Percentiles rank a stretch among this genome's conserved stretches.
Evolutionary conservation across 2,329 filamentous ascomycete genomes (phyloP).

Genomic region (Verticillium isaacii): DNA sequence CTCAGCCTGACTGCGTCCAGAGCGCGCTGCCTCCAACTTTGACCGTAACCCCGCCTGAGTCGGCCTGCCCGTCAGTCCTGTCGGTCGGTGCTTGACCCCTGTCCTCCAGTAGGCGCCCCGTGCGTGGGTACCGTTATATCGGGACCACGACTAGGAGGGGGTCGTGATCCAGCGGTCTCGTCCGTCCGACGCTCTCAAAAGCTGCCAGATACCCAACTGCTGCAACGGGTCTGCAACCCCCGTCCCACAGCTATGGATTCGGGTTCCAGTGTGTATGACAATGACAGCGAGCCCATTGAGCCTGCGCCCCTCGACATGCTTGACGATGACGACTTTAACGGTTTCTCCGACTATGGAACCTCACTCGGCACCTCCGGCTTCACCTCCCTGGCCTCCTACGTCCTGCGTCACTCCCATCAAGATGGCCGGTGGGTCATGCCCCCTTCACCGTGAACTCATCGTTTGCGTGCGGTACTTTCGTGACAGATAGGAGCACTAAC

Average conservation of each 20-base stretch:
- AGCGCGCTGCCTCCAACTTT: not conserved
- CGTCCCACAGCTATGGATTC: not conserved
- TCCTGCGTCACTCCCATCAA: constrained; percentile 11
- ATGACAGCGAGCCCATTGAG: not conserved
- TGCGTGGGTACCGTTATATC: not conserved
- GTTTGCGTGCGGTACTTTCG: not conserved
- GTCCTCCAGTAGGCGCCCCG: not conserved
- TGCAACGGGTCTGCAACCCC: not conserved
- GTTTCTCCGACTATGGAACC: constrained; percentile 34
- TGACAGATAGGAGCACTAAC: not conserved
- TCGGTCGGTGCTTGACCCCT: not conserved
- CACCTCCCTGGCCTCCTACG: constrained; percentile 26
- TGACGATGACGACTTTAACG: constrained; percentile 14
- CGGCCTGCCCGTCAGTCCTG: not conserved
- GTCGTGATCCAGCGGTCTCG: not conserved
- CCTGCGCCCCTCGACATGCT: not conserved
- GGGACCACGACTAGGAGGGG: not conserved
- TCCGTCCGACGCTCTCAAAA: not conserved
- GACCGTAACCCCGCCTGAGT: not conserved
- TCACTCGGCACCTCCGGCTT: constrained; percentile 33
- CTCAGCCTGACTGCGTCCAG: not conserved
- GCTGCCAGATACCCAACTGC: not conserved
- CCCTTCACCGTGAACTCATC: not conserved
- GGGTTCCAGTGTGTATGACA: not conserved
- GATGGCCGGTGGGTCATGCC: constrained; percentile 10